phyloP scores from a whole-genome alignment of 2,329 filamentous ascomycete species.

The Paracoccidioides brasiliensis region DNA sequence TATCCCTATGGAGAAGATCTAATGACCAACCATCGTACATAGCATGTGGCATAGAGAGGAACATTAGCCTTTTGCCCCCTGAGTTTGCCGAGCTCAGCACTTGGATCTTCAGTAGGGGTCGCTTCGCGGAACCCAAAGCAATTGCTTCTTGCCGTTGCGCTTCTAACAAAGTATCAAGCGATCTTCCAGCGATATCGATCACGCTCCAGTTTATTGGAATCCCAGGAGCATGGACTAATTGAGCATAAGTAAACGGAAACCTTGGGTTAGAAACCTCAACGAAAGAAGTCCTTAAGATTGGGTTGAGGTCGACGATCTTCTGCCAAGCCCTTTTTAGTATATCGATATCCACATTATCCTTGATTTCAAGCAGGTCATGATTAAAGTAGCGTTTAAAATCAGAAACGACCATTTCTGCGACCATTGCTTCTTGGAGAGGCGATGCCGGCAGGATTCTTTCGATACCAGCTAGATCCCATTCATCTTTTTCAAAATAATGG shows the following conservation, averaged over 20 bases:
- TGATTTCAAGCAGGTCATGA: slow-evolving; percentile 59
- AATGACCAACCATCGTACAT: slow-evolving; percentile 86
- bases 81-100: slow-evolving; percentile 22
- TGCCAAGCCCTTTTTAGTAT: slow-evolving; percentile 50
- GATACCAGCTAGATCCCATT: slow-evolving; percentile 29
- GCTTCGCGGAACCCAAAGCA: slow-evolving; percentile 12
- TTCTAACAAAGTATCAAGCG: slow-evolving; percentile 16
- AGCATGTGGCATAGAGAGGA: slow-evolving; percentile 69
- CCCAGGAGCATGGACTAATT: slow-evolving; percentile 34
- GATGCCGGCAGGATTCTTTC: slow-evolving; percentile 60
- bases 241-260: slow-evolving; percentile 43
- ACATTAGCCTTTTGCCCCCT: slow-evolving; percentile 26
- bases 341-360: slow-evolving; percentile 39
- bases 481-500: slow-evolving; percentile 25
- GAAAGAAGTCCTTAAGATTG: slow-evolving; percentile 67
- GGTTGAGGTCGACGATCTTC: slow-evolving; percentile 44
- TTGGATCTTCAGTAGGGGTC: slow-evolving; percentile 22
- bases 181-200: slow-evolving; percentile 11
- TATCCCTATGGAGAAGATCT: slow-evolving; percentile 56
- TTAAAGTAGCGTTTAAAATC: slow-evolving; percentile 71
- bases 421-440: slow-evolving; percentile 74
- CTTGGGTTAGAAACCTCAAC: slow-evolving; percentile 48
- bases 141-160: slow-evolving; percentile 9
- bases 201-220: slow-evolving; percentile 24
- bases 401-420: slow-evolving; percentile 67